Percentiles rank a stretch among this genome's conserved stretches.
These are phyloP conservation scores for Psilocybe cyanescens DNA, from an alignment of 768 basidiomycete species.

Conservation along the genomic window DNA sequence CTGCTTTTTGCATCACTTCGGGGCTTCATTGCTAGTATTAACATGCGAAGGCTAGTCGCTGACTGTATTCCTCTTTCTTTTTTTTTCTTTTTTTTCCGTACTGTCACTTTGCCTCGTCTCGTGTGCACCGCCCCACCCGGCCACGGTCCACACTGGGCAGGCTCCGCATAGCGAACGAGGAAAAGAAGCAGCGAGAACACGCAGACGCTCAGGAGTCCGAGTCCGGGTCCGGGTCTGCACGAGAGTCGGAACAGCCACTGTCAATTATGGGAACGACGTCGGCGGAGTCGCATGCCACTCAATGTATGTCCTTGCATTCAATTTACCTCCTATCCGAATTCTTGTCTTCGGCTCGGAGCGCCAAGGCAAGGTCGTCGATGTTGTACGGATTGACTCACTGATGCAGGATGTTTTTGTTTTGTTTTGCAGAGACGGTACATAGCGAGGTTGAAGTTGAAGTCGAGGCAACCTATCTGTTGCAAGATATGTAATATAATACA, in stretches of 20 bases:
- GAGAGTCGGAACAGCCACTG: not conserved
- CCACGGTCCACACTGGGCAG: conserved; percentile 12
- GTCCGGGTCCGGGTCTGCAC: not conserved
- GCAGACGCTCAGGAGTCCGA: not conserved
- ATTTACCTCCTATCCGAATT: not conserved
- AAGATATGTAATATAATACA: too few species aligned
- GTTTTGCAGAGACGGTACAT: too few species aligned
- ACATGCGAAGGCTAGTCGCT: too few species aligned
- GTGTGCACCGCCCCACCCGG: not conserved
- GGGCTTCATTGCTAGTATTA: too few species aligned
- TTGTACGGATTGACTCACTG: too few species aligned
- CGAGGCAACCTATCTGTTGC: too few species aligned
- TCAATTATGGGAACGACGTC: not conserved
- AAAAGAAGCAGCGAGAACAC: conserved; percentile 30
- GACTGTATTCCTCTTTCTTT: not conserved
- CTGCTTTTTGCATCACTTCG: too few species aligned
- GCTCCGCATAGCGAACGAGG: conserved; percentile 34
- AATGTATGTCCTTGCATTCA: not conserved
- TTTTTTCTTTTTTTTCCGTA: not conserved
- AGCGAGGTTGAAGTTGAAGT: too few species aligned
- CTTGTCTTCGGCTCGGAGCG: too few species aligned
- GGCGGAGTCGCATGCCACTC: not conserved
- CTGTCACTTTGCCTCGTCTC: not conserved
- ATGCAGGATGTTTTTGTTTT: too few species aligned
- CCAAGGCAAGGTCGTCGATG: too few species aligned